Evolutionary conservation across 2,329 filamentous ascomycete genomes (phyloP), one percentile per base, ranked within the genome.

Genomic region (Ceratocystis papillata): DNA sequence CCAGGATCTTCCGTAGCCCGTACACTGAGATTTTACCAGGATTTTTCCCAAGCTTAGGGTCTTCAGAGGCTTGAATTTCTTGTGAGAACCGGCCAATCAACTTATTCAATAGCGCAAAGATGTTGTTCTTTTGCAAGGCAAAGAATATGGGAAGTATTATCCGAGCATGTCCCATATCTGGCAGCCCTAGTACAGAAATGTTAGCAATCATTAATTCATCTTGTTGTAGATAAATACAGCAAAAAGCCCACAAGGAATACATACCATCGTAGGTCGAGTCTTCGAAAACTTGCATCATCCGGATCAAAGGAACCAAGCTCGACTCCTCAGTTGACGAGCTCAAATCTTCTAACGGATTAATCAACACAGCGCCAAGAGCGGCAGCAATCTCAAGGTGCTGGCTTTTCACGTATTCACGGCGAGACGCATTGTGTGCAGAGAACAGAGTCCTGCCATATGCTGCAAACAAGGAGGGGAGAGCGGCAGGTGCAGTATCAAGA

Each of bases 381-480:
- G 83, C 80, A 25, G 83, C 81, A 62, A 87, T 77, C 64, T 78
- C 77, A 45, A 82, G 70, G 68, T 87, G 83, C 66, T 80, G 78
- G 64, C 78, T 76, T 69, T 83, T 76, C 65, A 79, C 72, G 69
- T 79, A 87, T 1, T 77, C 71, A 70, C 96, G 91, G 33, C 84
- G 80, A 46, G 67, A 63, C 6, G 22, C 8, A 61, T 75, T 85
- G 62, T 91, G 85, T 67, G 90, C 88, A 55, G 85, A 84, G 3
- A 96, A 80, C 25, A 97, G 78, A 17, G 88, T 84, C 74, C 90
- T 94, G 12, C 93, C 93, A 55, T 97, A 78, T 1, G 86, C 87
- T 72, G 96, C 90, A 73, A 96, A 88, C 70, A 97, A 88, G 0
- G 88, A 87, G 20, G 90, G 88, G n/a, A 92, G 87, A 2, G 87